These are phyloP conservation scores for Orobanche coerulescens DNA, from an alignment of 257 asterid species.

Conservation along the genomic window DNA sequence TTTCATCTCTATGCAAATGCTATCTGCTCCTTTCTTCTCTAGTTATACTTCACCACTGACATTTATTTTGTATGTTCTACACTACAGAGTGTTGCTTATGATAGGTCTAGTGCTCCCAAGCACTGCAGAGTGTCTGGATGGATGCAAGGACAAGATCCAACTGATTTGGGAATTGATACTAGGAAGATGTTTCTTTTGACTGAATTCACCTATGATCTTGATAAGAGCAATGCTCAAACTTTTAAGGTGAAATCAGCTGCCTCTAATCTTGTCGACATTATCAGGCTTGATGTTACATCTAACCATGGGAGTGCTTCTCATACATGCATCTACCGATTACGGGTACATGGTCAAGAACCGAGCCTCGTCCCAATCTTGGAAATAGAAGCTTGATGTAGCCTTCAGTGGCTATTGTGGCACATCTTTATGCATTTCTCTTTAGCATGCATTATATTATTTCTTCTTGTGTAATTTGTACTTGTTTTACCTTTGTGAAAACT, in stretches of 20 bases:
- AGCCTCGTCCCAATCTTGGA: constrained; percentile 31
- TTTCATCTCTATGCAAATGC: neutral
- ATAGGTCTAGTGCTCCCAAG: constrained; percentile 94
- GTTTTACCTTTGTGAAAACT: neutral
- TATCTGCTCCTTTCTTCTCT: neutral
- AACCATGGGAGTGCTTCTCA: constrained; percentile 72
- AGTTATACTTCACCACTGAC: neutral
- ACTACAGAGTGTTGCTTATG: constrained; percentile 78
- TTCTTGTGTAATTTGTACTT: constrained; percentile 4
- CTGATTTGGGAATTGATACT: constrained; percentile 23
- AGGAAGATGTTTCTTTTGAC: constrained; percentile 45
- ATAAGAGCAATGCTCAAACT: constrained; percentile 72
- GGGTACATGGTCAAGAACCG: constrained; percentile 78
- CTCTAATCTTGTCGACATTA: constrained; percentile 42
- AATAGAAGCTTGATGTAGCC: constrained; percentile 32
- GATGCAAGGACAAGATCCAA: constrained; percentile 35
- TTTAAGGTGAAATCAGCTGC: constrained; percentile 46
- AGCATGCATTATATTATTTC: neutral
- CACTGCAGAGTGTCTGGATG: constrained; percentile 81
- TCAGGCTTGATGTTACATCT: constrained; percentile 69
- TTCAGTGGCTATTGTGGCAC: neutral
- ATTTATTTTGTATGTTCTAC: constrained; percentile 12
- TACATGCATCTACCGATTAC: constrained; percentile 81
- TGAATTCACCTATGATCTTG: constrained; percentile 70
- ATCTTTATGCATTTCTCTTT: neutral